Conservation (phyloP, 345 rosid species). For the Clausena lansium region DNA sequence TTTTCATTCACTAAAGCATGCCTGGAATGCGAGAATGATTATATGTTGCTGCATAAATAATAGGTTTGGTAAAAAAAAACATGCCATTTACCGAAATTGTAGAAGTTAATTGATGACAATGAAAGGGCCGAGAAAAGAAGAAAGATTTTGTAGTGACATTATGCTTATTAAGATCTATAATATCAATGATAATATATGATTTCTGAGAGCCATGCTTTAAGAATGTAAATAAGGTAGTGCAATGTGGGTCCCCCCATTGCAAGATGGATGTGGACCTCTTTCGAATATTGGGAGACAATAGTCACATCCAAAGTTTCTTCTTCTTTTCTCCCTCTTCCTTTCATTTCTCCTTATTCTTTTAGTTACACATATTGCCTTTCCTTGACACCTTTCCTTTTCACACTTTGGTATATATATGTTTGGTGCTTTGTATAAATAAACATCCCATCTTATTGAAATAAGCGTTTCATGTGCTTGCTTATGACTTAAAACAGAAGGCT, state of each 20-base stretch:
- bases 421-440: slow-evolving; percentile 5
- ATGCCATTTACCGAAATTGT: not conserved
- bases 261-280: slow-evolving; percentile 32
- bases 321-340: slow-evolving; percentile 10
- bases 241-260: slow-evolving; percentile 36
- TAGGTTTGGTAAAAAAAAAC: not conserved
- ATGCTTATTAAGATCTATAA: not conserved
- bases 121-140: not conserved
- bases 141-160: not conserved
- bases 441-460: slow-evolving; percentile 6
- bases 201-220: not conserved
- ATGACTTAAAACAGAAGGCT: not conserved
- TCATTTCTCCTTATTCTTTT: slow-evolving; percentile 23
- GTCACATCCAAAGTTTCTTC: slow-evolving; percentile 46
- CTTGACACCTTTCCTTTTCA: slow-evolving; percentile 36
- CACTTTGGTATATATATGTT: slow-evolving; percentile 15
- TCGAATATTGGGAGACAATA: slow-evolving; percentile 51
- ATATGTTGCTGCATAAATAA: not conserved
- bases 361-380: slow-evolving; percentile 25
- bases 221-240: slow-evolving; percentile 21
- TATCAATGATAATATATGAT: not conserved
- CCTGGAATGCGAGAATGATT: no score
- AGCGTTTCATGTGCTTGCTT: not conserved
- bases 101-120: not conserved
- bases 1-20: no score